Evolutionary conservation across 352 stramenopile genomes (phyloP), one percentile per base, ranked within the genome.

Genomic region (Thalassiosira tumida): DNA sequence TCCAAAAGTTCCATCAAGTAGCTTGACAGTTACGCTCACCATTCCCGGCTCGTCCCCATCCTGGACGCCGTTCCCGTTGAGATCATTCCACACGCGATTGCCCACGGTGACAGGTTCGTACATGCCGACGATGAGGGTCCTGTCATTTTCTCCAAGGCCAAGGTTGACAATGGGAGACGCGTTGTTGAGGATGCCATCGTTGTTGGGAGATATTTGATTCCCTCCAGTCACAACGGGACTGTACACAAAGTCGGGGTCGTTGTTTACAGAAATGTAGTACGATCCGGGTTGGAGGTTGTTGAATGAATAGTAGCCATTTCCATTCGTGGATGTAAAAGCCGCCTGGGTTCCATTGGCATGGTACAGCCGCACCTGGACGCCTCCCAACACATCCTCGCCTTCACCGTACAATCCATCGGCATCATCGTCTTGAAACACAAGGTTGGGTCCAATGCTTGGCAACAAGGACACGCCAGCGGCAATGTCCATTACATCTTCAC

Each of bases 401-500:
- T 54, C 72, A 41, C 89, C 76, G 70, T 90, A 70, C 40, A 86
- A 72, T 29, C 81, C 87, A 47, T 93, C 80, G 35, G 43, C 80
- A 67, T 93, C 84, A 6, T 76, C 41, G 69, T 93, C 87, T 69
- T 90, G 29, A 67, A 67, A 92, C 14, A 73, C 64, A 0, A 89
- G 75, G 41, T 79, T 89, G 40, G 88, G 88, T 59, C 87, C 87
- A 41, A 92, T 74, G 47, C 54, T 86, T 82, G 81, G 67, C 50
- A 79, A 51, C 5, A 40, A 2, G 1, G 75, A 81, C n/a, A 94
- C 80, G 77, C 89, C 89, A 37, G 83, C 87, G 64, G 91, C 89
- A 47, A 94, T 65, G 41, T 69, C 64, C 15, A 79, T 41, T 29
- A 91, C 89, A 3, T 73, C 67, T 51, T 91, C 80, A 37, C 89